These are phyloP conservation scores for Aspergillus sclerotialis DNA, from an alignment of 2,329 filamentous ascomycete genomes.

Conservation along the genomic window DNA sequence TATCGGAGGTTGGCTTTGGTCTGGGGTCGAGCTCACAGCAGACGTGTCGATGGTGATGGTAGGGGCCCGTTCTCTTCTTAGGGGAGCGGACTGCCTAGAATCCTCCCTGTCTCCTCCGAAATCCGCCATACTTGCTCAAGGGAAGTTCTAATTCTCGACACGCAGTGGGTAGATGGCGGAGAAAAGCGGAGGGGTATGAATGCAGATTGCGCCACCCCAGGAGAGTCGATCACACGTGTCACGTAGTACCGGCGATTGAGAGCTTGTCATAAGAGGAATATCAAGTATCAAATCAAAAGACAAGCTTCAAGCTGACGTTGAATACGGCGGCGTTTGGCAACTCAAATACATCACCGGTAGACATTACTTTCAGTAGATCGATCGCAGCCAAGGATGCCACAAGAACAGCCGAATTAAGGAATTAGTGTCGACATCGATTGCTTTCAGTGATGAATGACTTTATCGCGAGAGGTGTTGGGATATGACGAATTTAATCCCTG, in stretches of 20 bases:
- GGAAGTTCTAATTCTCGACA: slow-evolving; percentile 3
- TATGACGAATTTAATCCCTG: too few relatives aligned
- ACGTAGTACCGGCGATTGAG: neutral
- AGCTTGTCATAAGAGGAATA: slow-evolving; percentile 1
- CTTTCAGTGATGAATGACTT: too few relatives aligned
- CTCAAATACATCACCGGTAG: too few relatives aligned
- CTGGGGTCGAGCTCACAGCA: slow-evolving; percentile 38
- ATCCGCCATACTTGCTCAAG: slow-evolving; percentile 25
- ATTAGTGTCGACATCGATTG: too few relatives aligned
- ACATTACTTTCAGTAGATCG: too few relatives aligned
- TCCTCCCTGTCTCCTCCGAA: slow-evolving; percentile 19
- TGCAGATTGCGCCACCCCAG: slow-evolving; percentile 15
- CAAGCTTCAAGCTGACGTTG: too few relatives aligned
- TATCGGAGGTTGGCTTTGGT: slow-evolving; percentile 25
- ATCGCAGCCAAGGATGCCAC: too few relatives aligned
- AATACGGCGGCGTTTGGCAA: too few relatives aligned
- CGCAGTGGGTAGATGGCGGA: slow-evolving; percentile 4
- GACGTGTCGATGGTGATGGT: slow-evolving; percentile 54
- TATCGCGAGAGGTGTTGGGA: too few relatives aligned
- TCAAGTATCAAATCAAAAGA: too few relatives aligned
- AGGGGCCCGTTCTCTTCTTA: slow-evolving; percentile 40
- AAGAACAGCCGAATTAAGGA: too few relatives aligned
- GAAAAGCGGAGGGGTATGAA: slow-evolving; percentile 11
- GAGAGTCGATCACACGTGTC: slow-evolving; percentile 9
- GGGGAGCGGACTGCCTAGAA: slow-evolving; percentile 21